These are phyloP conservation scores for Microthlaspi erraticum DNA, from an alignment of 345 rosid species.

Conservation along the genomic window DNA sequence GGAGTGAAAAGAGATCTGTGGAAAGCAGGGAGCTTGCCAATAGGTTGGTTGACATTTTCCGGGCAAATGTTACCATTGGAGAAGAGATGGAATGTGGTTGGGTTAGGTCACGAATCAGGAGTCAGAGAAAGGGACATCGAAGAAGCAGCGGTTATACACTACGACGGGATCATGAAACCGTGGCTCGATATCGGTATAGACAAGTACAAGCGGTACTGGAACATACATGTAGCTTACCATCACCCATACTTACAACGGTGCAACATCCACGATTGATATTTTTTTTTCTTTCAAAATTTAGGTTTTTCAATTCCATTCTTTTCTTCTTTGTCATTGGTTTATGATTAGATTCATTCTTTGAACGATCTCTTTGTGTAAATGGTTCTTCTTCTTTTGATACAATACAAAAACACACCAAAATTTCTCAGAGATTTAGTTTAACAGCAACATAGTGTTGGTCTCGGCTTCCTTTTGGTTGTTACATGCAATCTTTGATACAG, in stretches of 20 bases:
- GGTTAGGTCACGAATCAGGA: slow-evolving; percentile 77
- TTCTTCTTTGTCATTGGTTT: slow-evolving; percentile 35
- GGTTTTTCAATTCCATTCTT: slow-evolving; percentile 41
- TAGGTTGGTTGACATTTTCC: slow-evolving; percentile 84
- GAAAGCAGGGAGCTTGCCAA: slow-evolving; percentile 77
- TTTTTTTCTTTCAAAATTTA: slow-evolving; percentile 11
- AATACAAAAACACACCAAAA: slow-evolving; percentile 23
- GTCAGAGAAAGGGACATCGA: slow-evolving; percentile 55
- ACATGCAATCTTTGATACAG: neutral
- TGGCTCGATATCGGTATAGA: slow-evolving; percentile 84
- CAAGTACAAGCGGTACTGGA: slow-evolving; percentile 81
- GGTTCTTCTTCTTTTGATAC: slow-evolving; percentile 29
- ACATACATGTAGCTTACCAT: slow-evolving; percentile 58
- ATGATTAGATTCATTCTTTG: slow-evolving; percentile 42
- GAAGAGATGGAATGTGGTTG: slow-evolving; percentile 79
- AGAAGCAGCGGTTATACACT: slow-evolving; percentile 82
- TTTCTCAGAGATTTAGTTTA: slow-evolving; percentile 1
- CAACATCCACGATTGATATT: slow-evolving; percentile 67
- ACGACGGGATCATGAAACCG: slow-evolving; percentile 87
- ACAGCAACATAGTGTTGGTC: slow-evolving; percentile 18
- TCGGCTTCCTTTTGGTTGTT: neutral
- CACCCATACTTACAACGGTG: slow-evolving; percentile 63
- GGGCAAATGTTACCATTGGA: slow-evolving; percentile 66
- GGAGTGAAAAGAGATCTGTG: slow-evolving; percentile 57
- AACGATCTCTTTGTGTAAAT: slow-evolving; percentile 32